A percentile compares a stretch with the other conserved stretches of the same genome.
These are phyloP conservation scores for Diaporthe vaccinii DNA, from an alignment of 2,329 filamentous ascomycete genomes.

Conservation along the genomic window DNA sequence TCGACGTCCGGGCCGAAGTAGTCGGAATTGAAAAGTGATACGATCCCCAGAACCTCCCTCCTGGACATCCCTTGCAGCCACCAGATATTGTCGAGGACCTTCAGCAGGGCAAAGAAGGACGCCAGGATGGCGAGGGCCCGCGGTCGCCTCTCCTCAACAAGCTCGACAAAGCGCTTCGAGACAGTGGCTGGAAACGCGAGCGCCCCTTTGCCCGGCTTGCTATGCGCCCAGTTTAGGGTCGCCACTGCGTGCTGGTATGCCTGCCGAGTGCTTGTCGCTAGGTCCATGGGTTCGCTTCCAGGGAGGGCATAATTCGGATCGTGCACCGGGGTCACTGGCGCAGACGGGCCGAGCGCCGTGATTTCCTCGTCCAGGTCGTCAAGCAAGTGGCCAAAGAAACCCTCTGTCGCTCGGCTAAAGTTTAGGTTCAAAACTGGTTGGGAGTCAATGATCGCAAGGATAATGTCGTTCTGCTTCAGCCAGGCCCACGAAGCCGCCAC, in stretches of 20 bases:
- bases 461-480: slow-evolving; percentile 69
- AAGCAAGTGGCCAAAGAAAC: slow-evolving; percentile 73
- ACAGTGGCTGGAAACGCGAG: slow-evolving; percentile 76
- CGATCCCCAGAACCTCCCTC: slow-evolving; percentile 74
- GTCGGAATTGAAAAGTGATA: slow-evolving; percentile 69
- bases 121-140: slow-evolving; percentile 74
- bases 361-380: slow-evolving; percentile 71
- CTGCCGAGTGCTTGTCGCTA: slow-evolving; percentile 58
- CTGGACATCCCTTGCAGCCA: slow-evolving; percentile 78
- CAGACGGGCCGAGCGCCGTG: slow-evolving; percentile 44
- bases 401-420: slow-evolving; percentile 64
- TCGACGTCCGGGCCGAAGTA: slow-evolving; percentile 57
- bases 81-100: slow-evolving; percentile 74
- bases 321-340: neutral
- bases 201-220: slow-evolving; percentile 69
- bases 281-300: slow-evolving; percentile 45
- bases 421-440: slow-evolving; percentile 74
- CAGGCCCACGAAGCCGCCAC: slow-evolving; percentile 75
- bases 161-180: slow-evolving; percentile 71
- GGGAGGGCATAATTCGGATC: slow-evolving; percentile 29
- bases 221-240: slow-evolving; percentile 76
- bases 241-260: slow-evolving; percentile 76
- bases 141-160: slow-evolving; percentile 70
- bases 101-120: slow-evolving; percentile 76
- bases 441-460: slow-evolving; percentile 73